Conservation (phyloP, 2,329 filamentous ascomycete genomes). For the Westerdykella ornata region DNA sequence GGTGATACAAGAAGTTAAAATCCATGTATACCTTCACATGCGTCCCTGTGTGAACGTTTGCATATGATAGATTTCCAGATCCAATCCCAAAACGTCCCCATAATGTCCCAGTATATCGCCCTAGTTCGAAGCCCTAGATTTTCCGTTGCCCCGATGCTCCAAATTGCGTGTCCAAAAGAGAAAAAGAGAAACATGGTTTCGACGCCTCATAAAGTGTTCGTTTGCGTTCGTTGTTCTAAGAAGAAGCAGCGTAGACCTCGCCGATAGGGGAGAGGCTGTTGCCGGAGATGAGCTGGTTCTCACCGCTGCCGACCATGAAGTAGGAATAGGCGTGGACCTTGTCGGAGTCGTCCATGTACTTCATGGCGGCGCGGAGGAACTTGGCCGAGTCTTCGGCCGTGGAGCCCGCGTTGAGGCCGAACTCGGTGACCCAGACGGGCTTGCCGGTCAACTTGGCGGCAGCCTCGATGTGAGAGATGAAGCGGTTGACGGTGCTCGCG, state of each 20-base stretch:
- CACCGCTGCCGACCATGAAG: conserved; percentile 33
- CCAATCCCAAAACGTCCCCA: no score
- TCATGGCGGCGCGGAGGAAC: conserved; percentile 32
- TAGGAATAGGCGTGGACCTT: conserved; percentile 33
- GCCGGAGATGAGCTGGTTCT: conserved; percentile 25
- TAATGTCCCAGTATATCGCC: no score
- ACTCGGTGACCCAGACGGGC: conserved; percentile 37
- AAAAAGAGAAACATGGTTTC: not conserved
- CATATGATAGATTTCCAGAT: no score
- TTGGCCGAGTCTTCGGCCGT: conserved; percentile 21
- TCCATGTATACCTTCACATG: no score
- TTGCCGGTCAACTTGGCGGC: conserved; percentile 23
- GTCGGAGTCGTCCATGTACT: conserved; percentile 28
- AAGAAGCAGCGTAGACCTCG: conserved; percentile 18
- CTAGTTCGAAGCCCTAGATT: no score
- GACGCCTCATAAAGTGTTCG: not conserved
- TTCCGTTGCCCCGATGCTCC: no score
- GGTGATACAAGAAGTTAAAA: no score
- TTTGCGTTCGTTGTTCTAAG: not conserved
- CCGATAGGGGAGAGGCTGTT: conserved; percentile 18
- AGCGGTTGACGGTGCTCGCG: conserved; percentile 21
- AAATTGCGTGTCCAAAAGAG: no score
- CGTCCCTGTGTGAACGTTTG: no score
- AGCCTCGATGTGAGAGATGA: conserved; percentile 37
- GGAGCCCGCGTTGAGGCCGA: conserved; percentile 29